These are phyloP conservation scores for Albatrellus ellisii DNA, from an alignment of 768 basidiomycete genomes.

Conservation along the genomic window DNA sequence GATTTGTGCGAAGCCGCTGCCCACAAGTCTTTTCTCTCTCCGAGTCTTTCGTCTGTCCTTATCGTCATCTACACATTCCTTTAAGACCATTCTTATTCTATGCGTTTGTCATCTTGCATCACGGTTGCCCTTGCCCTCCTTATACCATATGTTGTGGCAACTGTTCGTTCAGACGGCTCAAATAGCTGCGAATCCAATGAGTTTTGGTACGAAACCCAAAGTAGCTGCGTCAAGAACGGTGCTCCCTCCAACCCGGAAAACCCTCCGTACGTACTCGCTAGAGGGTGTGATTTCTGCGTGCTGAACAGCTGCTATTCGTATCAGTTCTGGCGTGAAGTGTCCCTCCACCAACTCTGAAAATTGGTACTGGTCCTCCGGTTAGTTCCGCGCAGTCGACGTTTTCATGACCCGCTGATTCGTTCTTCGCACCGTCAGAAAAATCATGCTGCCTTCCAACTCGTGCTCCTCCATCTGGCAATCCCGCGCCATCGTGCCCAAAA, in stretches of 20 bases:
- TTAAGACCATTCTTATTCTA: conserved; percentile 23
- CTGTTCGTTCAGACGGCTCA: no score
- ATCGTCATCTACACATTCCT: conserved; percentile 14
- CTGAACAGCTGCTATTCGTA: background rate
- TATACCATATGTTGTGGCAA: conserved; percentile 20
- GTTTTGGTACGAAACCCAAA: conserved; percentile 9
- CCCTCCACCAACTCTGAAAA: conserved; percentile 3
- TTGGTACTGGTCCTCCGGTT: conserved; percentile 6
- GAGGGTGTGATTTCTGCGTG: background rate
- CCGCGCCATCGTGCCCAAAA: conserved; percentile 6
- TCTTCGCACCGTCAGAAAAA: conserved; percentile 1
- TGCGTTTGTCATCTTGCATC: conserved; percentile 18
- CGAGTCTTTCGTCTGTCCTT: conserved; percentile 17
- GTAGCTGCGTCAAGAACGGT: conserved; percentile 7
- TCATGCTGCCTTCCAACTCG: conserved; percentile 13
- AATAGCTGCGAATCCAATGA: conserved; percentile 16
- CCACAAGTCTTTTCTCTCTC: conserved; percentile 1
- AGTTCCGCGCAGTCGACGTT: background rate
- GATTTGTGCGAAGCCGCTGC: background rate
- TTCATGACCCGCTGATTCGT: background rate
- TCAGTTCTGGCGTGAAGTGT: conserved; percentile 5
- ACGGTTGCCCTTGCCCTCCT: conserved; percentile 26
- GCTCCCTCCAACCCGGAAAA: conserved; percentile 24
- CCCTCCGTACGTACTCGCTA: conserved; percentile 21
- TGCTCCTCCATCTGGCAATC: conserved; percentile 6